Conservation (phyloP, 352 stramenopile genomes). For the Phytopythium kandeliae region DNA sequence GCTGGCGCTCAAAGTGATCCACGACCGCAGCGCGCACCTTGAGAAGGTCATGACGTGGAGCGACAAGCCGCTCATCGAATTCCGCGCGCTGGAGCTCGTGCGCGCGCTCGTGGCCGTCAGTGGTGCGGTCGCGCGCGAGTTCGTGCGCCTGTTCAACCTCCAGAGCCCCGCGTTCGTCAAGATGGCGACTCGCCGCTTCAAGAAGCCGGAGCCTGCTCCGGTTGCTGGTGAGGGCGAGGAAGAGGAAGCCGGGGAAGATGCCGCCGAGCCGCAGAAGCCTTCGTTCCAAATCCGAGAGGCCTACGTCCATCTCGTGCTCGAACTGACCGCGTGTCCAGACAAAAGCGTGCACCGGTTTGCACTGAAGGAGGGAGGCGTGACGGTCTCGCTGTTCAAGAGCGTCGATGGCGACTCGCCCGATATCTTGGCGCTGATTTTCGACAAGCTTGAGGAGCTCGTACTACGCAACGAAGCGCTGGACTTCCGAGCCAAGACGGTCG, state of each 20-base stretch:
- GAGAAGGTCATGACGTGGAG: constrained; percentile 81
- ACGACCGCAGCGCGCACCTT: constrained; percentile 54
- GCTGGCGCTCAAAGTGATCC: constrained; percentile 58
- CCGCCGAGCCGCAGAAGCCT: constrained; percentile 12
- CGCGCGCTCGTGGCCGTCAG: constrained; percentile 34
- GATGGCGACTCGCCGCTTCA: constrained; percentile 50
- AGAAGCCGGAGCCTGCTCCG: constrained; percentile 27
- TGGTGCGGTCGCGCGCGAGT: constrained; percentile 40
- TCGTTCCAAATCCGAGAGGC: constrained; percentile 58
- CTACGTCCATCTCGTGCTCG: constrained; percentile 61
- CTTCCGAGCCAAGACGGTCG: constrained; percentile 40
- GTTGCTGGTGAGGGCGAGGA: background rate
- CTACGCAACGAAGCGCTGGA: constrained; percentile 51
- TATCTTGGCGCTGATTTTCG: constrained; percentile 45
- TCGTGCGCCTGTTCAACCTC: constrained; percentile 80
- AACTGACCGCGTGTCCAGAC: constrained; percentile 54
- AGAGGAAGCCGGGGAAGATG: constrained; percentile 8
- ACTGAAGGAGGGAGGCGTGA: constrained; percentile 63
- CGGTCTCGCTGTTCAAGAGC: constrained; percentile 67
- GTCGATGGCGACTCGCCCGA: constrained; percentile 64
- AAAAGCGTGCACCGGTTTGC: constrained; percentile 78
- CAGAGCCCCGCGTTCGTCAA: constrained; percentile 57
- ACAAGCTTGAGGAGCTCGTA: constrained; percentile 36
- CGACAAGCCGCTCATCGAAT: constrained; percentile 80
- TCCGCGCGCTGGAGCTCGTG: constrained; percentile 61